Percentiles rank a stretch among this genome's conserved stretches.
These are phyloP conservation scores for Stachybotrys chartarum DNA, from an alignment of 2,329 filamentous ascomycete genomes.

Conservation along the genomic window DNA sequence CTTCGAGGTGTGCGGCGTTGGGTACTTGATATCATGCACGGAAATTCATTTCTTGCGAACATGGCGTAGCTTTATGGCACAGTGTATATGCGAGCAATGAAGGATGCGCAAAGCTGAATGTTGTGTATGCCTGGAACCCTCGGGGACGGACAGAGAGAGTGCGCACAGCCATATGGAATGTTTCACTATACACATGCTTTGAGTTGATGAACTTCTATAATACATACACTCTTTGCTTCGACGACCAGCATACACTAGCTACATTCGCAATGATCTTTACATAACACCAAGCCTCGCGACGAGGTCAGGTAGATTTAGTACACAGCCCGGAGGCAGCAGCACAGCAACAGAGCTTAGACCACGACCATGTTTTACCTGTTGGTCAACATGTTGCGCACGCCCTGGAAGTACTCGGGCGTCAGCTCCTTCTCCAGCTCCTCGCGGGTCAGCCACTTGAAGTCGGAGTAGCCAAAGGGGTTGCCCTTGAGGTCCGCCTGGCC, in stretches of 20 bases:
- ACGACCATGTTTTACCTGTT: slow-evolving; percentile 49
- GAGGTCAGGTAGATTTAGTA: slow-evolving; percentile 4
- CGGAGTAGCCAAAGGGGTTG: slow-evolving; percentile 65
- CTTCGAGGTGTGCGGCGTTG: not conserved
- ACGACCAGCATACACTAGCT: not conserved
- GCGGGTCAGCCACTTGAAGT: slow-evolving; percentile 89
- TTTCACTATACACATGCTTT: not conserved
- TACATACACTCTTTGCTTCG: not conserved
- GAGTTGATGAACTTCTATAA: not conserved
- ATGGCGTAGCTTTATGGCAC: not conserved
- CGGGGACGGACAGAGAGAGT: too few species aligned
- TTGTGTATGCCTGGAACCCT: not conserved
- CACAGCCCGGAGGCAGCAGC: not conserved
- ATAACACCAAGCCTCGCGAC: not conserved
- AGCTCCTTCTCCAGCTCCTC: slow-evolving; percentile 74
- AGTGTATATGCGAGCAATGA: not conserved
- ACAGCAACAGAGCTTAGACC: not conserved
- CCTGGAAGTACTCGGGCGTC: slow-evolving; percentile 60
- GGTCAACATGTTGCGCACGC: slow-evolving; percentile 76
- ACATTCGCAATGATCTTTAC: not conserved
- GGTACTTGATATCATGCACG: not conserved
- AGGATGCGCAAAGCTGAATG: not conserved
- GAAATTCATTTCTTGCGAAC: not conserved
- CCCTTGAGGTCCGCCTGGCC: slow-evolving; percentile 77
- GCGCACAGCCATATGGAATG: too few species aligned